Evolutionary conservation across 768 basidiomycete species (phyloP).

Genomic region (Lentinula boryana): DNA sequence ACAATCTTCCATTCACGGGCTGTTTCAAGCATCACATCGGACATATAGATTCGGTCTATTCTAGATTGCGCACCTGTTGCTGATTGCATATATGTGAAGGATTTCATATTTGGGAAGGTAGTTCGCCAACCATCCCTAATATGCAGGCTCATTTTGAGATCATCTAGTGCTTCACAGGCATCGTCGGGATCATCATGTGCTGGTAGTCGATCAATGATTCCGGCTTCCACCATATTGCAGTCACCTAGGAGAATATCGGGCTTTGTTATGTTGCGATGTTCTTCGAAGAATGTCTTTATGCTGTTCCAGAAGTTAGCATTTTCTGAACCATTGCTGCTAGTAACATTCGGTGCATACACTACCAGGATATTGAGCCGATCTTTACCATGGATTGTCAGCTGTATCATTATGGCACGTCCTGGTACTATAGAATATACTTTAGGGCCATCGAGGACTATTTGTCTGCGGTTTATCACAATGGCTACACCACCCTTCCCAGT

Average conservation of each 20-base stretch:
- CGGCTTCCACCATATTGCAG: background rate
- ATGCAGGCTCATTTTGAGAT: constrained; percentile 7
- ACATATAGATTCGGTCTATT: constrained; percentile 27
- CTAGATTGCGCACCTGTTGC: no score
- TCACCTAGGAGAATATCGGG: background rate
- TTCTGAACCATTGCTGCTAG: background rate
- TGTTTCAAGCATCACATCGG: constrained; percentile 7
- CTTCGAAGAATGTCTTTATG: constrained; percentile 9
- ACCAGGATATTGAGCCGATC: constrained; percentile 20
- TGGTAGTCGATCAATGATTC: background rate
- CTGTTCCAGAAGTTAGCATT: constrained; percentile 25
- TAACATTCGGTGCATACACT: constrained; percentile 29
- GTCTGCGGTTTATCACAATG: constrained; percentile 25
- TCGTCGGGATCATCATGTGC: constrained; percentile 22
- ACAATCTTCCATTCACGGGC: constrained; percentile 22
- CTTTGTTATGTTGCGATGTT: constrained; percentile 1
- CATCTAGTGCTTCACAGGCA: constrained; percentile 24
- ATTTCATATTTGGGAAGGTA: background rate
- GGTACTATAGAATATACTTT: constrained; percentile 13
- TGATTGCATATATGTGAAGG: background rate
- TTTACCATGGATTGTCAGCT: constrained; percentile 12
- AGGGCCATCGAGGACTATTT: constrained; percentile 12
- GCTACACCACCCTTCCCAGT: constrained; percentile 24
- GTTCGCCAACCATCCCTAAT: background rate
- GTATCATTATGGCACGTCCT: constrained; percentile 19